Base-by-base conservation (phyloP, 768 basidiomycete genomes). In the Butyriboletus loyo region DNA sequence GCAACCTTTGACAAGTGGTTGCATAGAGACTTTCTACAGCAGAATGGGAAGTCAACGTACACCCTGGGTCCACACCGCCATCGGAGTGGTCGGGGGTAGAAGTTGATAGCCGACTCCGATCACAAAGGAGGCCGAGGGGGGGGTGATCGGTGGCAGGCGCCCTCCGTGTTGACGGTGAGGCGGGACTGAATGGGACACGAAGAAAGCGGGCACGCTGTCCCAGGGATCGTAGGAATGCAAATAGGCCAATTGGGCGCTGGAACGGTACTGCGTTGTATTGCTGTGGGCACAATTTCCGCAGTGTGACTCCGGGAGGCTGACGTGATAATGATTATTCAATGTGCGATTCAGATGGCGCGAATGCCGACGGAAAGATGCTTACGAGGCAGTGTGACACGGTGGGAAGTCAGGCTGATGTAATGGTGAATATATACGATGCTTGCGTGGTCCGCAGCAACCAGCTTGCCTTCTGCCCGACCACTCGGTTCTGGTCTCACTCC, bases 391-490 rank as follows among this genome's bases (percentile, higher is more conserved):
- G 66, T 59, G 57, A 47, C n/a, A 45, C 11, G 48, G 65, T 70
- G 69, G 56, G 69, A 68, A 64, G 53, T 7, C 22, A 10, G 14
- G 63, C 64, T 71, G 68, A 69, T 69, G 56, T 69, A 66, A 71
- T 50, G 39, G 55, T 67, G 57, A 59, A 61, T 71, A 69, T 69
- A 72, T 72, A 66, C 64, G 47, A 34, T 48, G 56, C 54, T 54
- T 62, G 64, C 68, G 68, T 70, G 70, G 34, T 66, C 68, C 68
- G 68, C 68, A 69, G 68, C 59, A 68, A 10, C 39, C 40, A 49
- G 24, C 46, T 52, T 35, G 15, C 31, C 41, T 54, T 56, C 54
- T 37, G 22, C n/a, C 48, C 54, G 49, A 47, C 47, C 25, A 27
- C 45, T 32, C 53, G 7, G 44, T 45, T 41, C 17, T 22, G 27